Evolutionary conservation across 129 eudicot species (phyloP).

Genomic region (Artemisia annua): DNA sequence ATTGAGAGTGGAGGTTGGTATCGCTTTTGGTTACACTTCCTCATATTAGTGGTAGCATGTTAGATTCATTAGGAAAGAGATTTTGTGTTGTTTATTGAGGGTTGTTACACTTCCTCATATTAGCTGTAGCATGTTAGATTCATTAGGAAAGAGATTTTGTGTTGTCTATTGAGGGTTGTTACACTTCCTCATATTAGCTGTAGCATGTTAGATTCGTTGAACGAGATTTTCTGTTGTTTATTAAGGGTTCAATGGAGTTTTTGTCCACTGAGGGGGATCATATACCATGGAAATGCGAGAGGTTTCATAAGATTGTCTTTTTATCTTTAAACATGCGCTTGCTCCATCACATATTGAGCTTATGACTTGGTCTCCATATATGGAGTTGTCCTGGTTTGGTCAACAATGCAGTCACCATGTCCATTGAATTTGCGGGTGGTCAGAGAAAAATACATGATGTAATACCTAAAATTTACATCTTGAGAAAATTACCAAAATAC

Average conservation of each 20-base stretch:
- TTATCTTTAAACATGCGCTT: not conserved
- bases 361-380: not conserved
- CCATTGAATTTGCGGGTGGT: too few species aligned
- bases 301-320: not conserved
- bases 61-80: not conserved
- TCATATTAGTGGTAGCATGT: not conserved
- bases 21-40: not conserved
- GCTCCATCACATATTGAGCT: not conserved
- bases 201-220: not conserved
- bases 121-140: not conserved
- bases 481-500: too few species aligned
- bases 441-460: too few species aligned
- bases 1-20: not conserved
- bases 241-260: not conserved
- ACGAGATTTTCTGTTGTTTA: not conserved
- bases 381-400: too few species aligned
- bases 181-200: not conserved
- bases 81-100: not conserved
- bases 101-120: not conserved
- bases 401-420: too few species aligned
- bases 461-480: too few species aligned
- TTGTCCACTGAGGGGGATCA: not conserved
- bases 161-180: not conserved
- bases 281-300: not conserved
- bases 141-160: not conserved